These are phyloP conservation scores for Magnolia kwangsiensis DNA, from an alignment of 164 flowering plant species.

Conservation along the genomic window DNA sequence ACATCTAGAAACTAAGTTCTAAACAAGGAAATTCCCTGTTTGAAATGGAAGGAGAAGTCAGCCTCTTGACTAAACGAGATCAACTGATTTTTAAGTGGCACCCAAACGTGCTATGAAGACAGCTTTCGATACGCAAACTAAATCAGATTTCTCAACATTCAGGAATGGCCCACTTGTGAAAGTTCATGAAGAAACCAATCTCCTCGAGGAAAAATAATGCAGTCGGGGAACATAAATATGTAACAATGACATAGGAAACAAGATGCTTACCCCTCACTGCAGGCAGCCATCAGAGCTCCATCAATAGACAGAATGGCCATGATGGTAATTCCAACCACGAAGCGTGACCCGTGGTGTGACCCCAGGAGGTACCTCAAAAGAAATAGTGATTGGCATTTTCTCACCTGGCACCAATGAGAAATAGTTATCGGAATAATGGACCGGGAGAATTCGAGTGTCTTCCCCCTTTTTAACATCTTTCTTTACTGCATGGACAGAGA, in stretches of 20 bases:
- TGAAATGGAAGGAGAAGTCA: too few relatives aligned
- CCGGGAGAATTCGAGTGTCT: slow-evolving; percentile 92
- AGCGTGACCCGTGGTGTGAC: slow-evolving; percentile 69
- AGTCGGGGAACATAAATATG: not conserved
- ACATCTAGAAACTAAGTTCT: too few relatives aligned
- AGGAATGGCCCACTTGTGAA: too few relatives aligned
- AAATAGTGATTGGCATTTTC: slow-evolving; percentile 41
- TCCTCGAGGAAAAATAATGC: too few relatives aligned
- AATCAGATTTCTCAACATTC: too few relatives aligned
- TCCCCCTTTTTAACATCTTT: slow-evolving; percentile 48
- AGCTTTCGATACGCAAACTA: too few relatives aligned
- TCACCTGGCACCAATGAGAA: slow-evolving; percentile 95
- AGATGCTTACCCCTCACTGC: not conserved
- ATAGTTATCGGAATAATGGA: slow-evolving; percentile 93
- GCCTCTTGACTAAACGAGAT: too few relatives aligned
- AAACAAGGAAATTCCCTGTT: too few relatives aligned
- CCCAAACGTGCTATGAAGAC: too few relatives aligned
- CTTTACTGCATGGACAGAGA: slow-evolving; percentile 66
- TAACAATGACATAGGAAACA: not conserved
- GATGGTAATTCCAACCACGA: slow-evolving; percentile 74
- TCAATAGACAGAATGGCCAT: slow-evolving; percentile 39
- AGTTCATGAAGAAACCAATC: too few relatives aligned
- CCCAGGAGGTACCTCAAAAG: slow-evolving; percentile 75
- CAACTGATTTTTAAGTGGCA: too few relatives aligned
- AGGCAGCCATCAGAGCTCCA: not conserved